Evolutionary conservation across 495 filamentous ascomycete genomes (phyloP).

Genomic region (Elaphomyces granulatus): DNA sequence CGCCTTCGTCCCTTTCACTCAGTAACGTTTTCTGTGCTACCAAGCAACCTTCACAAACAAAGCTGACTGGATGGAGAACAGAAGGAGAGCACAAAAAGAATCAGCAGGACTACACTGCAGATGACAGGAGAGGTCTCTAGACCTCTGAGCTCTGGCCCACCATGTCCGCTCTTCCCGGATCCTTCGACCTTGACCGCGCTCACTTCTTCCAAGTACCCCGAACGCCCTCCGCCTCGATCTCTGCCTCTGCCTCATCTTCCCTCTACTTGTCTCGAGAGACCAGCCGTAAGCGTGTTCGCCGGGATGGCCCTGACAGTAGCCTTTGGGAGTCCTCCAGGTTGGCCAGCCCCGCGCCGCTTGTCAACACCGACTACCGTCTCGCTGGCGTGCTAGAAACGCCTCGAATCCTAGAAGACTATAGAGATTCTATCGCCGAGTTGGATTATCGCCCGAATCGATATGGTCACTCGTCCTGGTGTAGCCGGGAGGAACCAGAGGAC

Average conservation of each 20-base stretch:
- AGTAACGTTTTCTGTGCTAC: no score
- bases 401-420: background rate
- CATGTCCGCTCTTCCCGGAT: no score
- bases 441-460: conserved; percentile 33
- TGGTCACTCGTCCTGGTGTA: conserved; percentile 26
- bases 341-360: conserved; percentile 31
- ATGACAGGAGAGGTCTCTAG: no score
- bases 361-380: conserved; percentile 42
- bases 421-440: conserved; percentile 21
- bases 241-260: conserved; percentile 43
- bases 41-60: no score
- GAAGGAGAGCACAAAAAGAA: no score
- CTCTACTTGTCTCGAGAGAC: conserved; percentile 43
- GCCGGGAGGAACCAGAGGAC: conserved; percentile 16
- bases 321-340: conserved; percentile 15
- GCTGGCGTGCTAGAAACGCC: conserved; percentile 50
- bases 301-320: conserved; percentile 18
- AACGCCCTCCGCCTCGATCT: conserved; percentile 48
- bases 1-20: no score
- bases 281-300: conserved; percentile 31
- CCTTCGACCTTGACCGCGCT: conserved; percentile 35
- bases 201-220: conserved; percentile 56
- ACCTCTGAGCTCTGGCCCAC: no score
- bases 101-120: no score
- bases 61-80: no score